phyloP scores from a whole-genome alignment of 2,329 filamentous ascomycete genomes.

The Neofusicoccum cordaticola region DNA sequence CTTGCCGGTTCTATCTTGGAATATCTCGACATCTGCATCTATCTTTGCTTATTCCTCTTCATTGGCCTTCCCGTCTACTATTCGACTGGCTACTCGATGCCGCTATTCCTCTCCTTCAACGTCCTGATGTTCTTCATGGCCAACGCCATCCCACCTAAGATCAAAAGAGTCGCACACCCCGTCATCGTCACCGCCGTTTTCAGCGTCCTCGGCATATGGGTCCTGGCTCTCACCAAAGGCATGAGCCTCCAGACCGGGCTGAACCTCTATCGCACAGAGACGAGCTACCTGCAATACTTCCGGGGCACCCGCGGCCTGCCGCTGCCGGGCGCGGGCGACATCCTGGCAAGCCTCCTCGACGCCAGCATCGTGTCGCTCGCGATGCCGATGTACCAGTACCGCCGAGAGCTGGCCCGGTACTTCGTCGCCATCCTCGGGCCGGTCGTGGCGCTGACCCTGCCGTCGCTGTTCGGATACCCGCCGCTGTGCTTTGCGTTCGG shows the following conservation, averaged over 20 bases:
- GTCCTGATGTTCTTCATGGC: slow-evolving; percentile 54
- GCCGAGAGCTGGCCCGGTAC: slow-evolving; percentile 41
- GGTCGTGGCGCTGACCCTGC: slow-evolving; percentile 51
- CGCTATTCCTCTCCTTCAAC: slow-evolving; percentile 46
- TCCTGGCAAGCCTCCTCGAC: slow-evolving; percentile 56
- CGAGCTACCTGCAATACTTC: slow-evolving; percentile 55
- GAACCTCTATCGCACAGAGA: slow-evolving; percentile 50
- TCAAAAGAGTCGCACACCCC: slow-evolving; percentile 56
- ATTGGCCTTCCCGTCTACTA: slow-evolving; percentile 58
- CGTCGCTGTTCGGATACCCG: slow-evolving; percentile 59
- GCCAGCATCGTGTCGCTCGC: slow-evolving; percentile 59
- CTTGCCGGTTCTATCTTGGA: slow-evolving; percentile 51
- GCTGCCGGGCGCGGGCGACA: slow-evolving; percentile 55
- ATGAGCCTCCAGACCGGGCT: slow-evolving; percentile 44
- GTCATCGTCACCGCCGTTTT: slow-evolving; percentile 56
- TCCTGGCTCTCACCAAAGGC: slow-evolving; percentile 49
- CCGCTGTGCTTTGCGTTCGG: slow-evolving; percentile 53
- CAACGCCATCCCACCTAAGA: slow-evolving; percentile 48
- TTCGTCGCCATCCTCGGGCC: slow-evolving; percentile 56
- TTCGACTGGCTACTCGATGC: slow-evolving; percentile 50
- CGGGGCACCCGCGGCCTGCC: slow-evolving; percentile 29
- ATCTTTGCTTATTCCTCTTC: slow-evolving; percentile 46
- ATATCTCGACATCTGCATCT: slow-evolving; percentile 49
- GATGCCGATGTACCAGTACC: slow-evolving; percentile 61
- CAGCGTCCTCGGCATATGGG: slow-evolving; percentile 54